Conservation (phyloP, 768 basidiomycete species). For the Pleurotus tuoliensis region DNA sequence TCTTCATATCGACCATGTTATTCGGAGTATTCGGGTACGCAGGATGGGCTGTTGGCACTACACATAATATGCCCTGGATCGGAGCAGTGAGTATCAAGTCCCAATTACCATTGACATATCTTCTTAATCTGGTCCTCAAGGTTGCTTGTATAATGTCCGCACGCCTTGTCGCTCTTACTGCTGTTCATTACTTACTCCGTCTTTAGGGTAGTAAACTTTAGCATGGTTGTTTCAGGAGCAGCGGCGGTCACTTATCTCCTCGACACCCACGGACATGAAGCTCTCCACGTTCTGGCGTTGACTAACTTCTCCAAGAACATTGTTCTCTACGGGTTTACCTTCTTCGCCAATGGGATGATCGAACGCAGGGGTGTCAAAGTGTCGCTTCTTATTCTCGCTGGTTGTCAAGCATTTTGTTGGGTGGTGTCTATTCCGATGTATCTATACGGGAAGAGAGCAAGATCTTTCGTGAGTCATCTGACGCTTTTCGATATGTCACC, state of each 20-base stretch:
- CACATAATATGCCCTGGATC: conserved; percentile 41
- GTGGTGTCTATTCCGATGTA: conserved; percentile 40
- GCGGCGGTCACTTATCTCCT: conserved; percentile 42
- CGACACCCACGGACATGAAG: conserved; percentile 38
- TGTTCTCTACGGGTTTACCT: conserved; percentile 40
- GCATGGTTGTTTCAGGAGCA: conserved; percentile 37
- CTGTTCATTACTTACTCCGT: neutral
- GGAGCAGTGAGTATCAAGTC: conserved; percentile 35
- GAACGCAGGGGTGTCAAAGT: conserved; percentile 31
- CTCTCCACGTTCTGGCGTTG: conserved; percentile 37
- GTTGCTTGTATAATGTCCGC: conserved; percentile 5
- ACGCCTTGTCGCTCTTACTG: no score
- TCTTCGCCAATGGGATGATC: conserved; percentile 41
- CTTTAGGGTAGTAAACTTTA: conserved; percentile 37
- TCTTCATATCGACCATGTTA: conserved; percentile 38
- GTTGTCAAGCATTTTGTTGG: conserved; percentile 37
- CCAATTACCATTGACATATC: neutral
- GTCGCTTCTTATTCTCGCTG: conserved; percentile 35
- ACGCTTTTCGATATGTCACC: neutral
- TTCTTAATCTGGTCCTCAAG: neutral
- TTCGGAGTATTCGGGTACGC: conserved; percentile 42
- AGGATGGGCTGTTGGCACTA: conserved; percentile 41
- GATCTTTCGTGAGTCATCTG: conserved; percentile 34
- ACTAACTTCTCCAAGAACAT: conserved; percentile 42
- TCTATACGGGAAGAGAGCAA: conserved; percentile 37